A percentile compares a stretch with the other conserved stretches of the same genome.
phyloP scores from a whole-genome alignment of 2,329 filamentous ascomycete genomes.

The Pestalotiopsis fici region DNA sequence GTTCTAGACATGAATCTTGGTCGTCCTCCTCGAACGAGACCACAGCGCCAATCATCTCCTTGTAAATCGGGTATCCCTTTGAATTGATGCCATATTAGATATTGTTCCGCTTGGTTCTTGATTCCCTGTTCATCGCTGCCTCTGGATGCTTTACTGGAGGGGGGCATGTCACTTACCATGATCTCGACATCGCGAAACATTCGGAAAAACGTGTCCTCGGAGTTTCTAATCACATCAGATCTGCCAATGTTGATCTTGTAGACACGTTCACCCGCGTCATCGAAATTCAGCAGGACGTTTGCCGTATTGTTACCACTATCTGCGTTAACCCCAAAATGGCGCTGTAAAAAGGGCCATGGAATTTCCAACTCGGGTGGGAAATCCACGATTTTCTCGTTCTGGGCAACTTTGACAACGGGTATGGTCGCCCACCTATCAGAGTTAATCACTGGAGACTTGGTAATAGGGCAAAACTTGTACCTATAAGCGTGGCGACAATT shows the following conservation, averaged over 20 bases:
- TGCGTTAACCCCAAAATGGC: not conserved
- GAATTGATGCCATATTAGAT: too few relatives aligned
- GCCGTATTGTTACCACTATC: not conserved
- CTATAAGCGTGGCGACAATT: conserved; percentile 32
- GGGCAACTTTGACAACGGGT: not conserved
- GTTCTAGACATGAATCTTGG: conserved; percentile 18
- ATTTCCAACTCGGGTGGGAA: not conserved
- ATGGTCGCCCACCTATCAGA: not conserved
- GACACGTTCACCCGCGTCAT: conserved; percentile 12
- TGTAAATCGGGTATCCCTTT: conserved; percentile 28
- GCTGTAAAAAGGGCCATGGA: not conserved
- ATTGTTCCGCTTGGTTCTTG: too few relatives aligned
- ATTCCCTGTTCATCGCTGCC: too few relatives aligned
- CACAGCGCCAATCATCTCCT: conserved; percentile 26
- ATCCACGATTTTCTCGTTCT: not conserved
- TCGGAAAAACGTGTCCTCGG: conserved; percentile 31
- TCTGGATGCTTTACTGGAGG: too few relatives aligned
- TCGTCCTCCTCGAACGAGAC: conserved; percentile 22
- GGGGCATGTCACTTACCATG: too few relatives aligned
- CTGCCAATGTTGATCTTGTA: conserved; percentile 33
- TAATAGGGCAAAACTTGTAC: conserved; percentile 30
- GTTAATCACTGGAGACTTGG: too few relatives aligned
- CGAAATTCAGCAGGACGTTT: conserved; percentile 23
- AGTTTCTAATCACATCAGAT: conserved; percentile 20
- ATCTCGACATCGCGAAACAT: conserved; percentile 24